These are phyloP conservation scores for Paramecium sonneborni DNA, from an alignment of 73 alveolate genomes.

Conservation along the genomic window DNA sequence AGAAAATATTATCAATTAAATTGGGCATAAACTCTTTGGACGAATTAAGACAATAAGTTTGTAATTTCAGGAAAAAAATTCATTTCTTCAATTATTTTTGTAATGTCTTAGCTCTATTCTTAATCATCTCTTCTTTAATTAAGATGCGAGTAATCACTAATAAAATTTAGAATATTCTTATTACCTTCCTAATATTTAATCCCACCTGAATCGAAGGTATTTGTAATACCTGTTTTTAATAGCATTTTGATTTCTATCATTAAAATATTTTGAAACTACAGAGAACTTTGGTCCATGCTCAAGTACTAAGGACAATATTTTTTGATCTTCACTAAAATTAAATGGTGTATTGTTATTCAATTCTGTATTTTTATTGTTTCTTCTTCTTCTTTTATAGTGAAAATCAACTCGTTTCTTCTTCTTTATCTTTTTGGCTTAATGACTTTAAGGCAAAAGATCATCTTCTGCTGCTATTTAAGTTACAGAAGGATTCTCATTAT, in stretches of 20 bases:
- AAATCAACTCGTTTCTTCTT: background rate
- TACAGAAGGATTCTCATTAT: background rate
- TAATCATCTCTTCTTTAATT: background rate
- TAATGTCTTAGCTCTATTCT: background rate
- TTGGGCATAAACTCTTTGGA: background rate
- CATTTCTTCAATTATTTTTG: background rate
- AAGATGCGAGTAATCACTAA: background rate
- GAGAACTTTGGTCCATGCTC: slow-evolving; percentile 36
- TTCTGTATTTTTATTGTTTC: background rate
- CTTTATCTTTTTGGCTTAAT: background rate
- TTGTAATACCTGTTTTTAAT: slow-evolving; percentile 39
- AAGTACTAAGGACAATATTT: background rate
- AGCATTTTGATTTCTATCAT: background rate
- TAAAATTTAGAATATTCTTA: background rate
- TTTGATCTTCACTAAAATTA: background rate
- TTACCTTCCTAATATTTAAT: slow-evolving; percentile 2
- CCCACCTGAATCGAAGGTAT: slow-evolving; percentile 41
- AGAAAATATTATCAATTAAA: background rate
- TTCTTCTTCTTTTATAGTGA: background rate
- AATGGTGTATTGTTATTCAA: background rate
- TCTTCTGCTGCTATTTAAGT: background rate
- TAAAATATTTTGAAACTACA: background rate
- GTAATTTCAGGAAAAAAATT: background rate
- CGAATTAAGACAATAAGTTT: background rate
- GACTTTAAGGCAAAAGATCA: background rate